These are phyloP conservation scores for Taiwanofungus camphoratus DNA, from an alignment of 1,284 basidiomycete species.

Conservation along the genomic window DNA sequence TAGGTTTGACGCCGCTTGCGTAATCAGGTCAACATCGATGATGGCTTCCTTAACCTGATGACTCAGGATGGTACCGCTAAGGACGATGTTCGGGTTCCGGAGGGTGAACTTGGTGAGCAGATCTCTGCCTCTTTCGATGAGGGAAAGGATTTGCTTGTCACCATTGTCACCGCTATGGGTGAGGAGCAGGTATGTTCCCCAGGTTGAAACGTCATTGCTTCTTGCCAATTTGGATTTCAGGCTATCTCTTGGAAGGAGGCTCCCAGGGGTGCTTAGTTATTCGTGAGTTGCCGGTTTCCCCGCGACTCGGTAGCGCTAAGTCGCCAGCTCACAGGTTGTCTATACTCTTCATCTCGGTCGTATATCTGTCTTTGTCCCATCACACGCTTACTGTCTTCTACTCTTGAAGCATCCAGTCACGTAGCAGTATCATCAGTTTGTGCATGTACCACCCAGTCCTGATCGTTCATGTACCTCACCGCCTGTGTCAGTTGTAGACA, in stretches of 20 bases:
- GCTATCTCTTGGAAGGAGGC: constrained; percentile 85
- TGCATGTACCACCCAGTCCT: not conserved
- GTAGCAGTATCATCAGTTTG: constrained; percentile 12
- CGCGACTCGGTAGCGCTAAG: not conserved
- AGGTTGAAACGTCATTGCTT: constrained; percentile 1
- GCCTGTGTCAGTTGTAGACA: constrained; percentile 5
- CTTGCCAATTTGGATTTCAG: constrained; percentile 31
- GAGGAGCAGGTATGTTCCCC: constrained; percentile 73
- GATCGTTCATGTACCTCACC: constrained; percentile 9
- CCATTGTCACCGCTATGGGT: constrained; percentile 88
- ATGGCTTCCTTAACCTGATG: constrained; percentile 96
- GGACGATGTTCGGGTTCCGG: constrained; percentile 95
- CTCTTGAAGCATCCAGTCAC: constrained; percentile 1
- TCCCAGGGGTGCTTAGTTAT: constrained; percentile 46
- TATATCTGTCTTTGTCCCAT: constrained; percentile 10
- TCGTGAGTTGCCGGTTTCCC: not conserved
- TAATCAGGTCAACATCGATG: constrained; percentile 74
- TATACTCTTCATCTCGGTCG: constrained; percentile 7
- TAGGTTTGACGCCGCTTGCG: not conserved
- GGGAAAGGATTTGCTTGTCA: constrained; percentile 86
- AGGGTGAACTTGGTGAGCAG: constrained; percentile 75
- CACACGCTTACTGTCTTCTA: constrained; percentile 10
- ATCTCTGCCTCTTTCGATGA: constrained; percentile 77
- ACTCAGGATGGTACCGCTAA: constrained; percentile 78
- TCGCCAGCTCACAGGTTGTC: constrained; percentile 1